A percentile compares a stretch with the other conserved stretches of the same genome.
Conservation (phyloP, 2,329 filamentous ascomycete genomes). For the Talaromyces sp. region DNA sequence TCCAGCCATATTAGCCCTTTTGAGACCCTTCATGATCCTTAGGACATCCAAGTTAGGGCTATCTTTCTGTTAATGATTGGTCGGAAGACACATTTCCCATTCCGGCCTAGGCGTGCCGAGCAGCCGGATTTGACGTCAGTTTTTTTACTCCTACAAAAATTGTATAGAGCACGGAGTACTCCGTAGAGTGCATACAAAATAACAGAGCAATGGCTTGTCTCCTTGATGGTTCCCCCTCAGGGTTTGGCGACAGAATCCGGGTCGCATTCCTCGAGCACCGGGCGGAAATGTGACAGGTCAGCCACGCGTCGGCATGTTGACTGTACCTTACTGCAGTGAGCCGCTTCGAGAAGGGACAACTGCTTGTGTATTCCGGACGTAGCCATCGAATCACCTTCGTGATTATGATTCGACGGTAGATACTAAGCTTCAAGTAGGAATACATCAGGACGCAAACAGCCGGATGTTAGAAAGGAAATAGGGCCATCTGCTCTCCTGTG, state of each 20-base stretch:
- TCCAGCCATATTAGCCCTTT: too few relatives aligned
- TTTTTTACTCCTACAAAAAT: not conserved
- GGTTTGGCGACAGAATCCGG: not conserved
- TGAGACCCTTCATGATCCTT: too few relatives aligned
- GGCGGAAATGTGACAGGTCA: not conserved
- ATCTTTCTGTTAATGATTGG: not conserved
- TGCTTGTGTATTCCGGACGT: not conserved
- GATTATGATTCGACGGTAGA: not conserved
- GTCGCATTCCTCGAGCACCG: not conserved
- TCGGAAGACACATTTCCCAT: conserved; percentile 13
- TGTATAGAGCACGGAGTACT: too few relatives aligned
- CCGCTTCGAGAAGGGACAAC: not conserved
- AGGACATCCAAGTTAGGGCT: not conserved
- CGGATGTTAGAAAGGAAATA: not conserved
- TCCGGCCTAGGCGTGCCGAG: not conserved
- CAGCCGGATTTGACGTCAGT: conserved; percentile 7
- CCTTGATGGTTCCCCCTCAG: too few relatives aligned
- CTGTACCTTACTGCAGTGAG: too few relatives aligned
- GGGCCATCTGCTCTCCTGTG: not conserved
- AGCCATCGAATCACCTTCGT: not conserved
- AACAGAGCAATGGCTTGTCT: too few relatives aligned
- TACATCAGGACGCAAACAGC: not conserved
- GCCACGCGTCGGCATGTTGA: conserved; percentile 2
- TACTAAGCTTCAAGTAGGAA: not conserved
- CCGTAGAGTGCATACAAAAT: too few relatives aligned